Base-by-base conservation (phyloP, 331 rosid species). In the Rhamnella rubrinervis region DNA sequence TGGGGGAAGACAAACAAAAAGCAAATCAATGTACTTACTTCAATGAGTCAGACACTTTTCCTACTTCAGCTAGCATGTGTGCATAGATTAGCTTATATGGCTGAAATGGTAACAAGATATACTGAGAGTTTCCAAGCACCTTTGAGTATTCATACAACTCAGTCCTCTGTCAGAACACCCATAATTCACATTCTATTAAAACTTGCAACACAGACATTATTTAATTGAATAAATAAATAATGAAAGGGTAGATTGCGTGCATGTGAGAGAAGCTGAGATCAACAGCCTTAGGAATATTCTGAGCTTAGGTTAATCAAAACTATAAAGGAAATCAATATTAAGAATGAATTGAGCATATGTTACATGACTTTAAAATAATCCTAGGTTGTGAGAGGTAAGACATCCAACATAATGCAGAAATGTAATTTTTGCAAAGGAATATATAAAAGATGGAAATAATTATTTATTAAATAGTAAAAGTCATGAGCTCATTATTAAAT, bases 61-160 rank as follows among this genome's bases (percentile, higher is more conserved):
- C 98, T 70, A 93, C 89, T 87, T 93, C 96, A 67, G 92, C 98
- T 60, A 93, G 86, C 98, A 93, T 88, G 79, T 85, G 71, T 10
- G 98, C 98, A 80, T 93, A 90, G 74, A 90, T 59, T 72, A 93
- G 91, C 84, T 90, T 93, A 88, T 93, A 93, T 51, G 97, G 97
- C 61, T 85, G 97, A 78, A 93, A 87, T 16, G 93, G 83, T 68
- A 81, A 88, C 81, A 90, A 83, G 70, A 87, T 79, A 78, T 86
- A 93, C 87, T 93, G 98, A 72, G 98, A 90, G 83, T 90, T 93
- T 67, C 98, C 98, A 53, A 85, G 91, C 79, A 93, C 91, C 85
- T 84, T 93, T 7, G 98, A 90, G 70, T 93, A 90, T 80, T 93
- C 98, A 16, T 93, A 93, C 67, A 93, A 74, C 82, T 93, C 96